Percentiles rank a stretch among this genome's conserved stretches.
Evolutionary conservation across 331 rosid genomes (phyloP).

Genomic region (Malus hybrid): DNA sequence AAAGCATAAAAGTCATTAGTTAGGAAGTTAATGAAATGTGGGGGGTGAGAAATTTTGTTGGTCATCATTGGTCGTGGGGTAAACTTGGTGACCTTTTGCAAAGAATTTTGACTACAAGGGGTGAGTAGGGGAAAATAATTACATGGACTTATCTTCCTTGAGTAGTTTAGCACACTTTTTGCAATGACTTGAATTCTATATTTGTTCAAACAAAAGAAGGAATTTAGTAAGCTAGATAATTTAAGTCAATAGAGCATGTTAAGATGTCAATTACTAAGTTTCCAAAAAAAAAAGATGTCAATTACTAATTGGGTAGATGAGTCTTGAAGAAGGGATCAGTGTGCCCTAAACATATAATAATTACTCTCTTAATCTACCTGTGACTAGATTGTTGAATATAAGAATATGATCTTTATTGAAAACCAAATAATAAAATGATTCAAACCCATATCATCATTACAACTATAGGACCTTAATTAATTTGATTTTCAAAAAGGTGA

Average conservation of each 20-base stretch:
- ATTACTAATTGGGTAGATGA: neutral
- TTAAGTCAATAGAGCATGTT: neutral
- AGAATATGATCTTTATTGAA: too few relatives aligned
- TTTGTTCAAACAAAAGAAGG: neutral
- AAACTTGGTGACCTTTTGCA: conserved; percentile 1
- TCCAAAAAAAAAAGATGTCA: neutral
- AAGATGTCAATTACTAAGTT: neutral
- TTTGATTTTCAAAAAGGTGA: neutral
- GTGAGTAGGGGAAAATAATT: neutral
- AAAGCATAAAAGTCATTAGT: neutral
- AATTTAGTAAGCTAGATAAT: neutral
- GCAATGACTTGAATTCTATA: neutral
- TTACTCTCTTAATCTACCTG: too few relatives aligned
- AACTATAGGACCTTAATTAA: neutral
- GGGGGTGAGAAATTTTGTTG: neutral
- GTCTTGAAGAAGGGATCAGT: too few relatives aligned
- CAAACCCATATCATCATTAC: neutral
- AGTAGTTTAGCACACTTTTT: neutral
- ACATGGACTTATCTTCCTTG: neutral
- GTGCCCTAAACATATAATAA: too few relatives aligned
- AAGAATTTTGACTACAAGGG: conserved; percentile 2
- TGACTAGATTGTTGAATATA: too few relatives aligned
- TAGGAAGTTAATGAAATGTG: neutral
- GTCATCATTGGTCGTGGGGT: conserved; percentile 2
- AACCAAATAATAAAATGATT: neutral